Conservation (phyloP, 306 rosid species). For the Lagenaria siceraria region DNA sequence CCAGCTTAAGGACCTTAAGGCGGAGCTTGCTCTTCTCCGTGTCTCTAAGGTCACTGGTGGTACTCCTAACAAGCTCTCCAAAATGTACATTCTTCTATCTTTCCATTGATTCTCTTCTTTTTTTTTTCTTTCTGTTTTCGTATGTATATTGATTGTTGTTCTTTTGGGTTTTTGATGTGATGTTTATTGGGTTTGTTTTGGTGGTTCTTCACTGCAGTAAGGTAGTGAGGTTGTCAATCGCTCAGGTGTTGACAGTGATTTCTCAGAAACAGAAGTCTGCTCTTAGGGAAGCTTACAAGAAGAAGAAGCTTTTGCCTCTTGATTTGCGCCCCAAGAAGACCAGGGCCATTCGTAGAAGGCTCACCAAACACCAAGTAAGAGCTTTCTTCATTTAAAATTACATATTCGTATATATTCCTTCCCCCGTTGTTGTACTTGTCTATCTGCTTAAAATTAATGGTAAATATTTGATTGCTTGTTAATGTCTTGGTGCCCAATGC, state of each 20-base stretch:
- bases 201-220: conserved; percentile 35
- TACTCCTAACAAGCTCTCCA: conserved; percentile 96
- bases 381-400: neutral
- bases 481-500: neutral
- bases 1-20: conserved; percentile 95
- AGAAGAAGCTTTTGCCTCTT: conserved; percentile 79
- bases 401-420: neutral
- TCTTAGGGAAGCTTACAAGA: conserved; percentile 80
- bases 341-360: conserved; percentile 86
- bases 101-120: neutral
- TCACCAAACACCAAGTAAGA: conserved; percentile 84
- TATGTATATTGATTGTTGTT: neutral
- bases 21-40: conserved; percentile 85
- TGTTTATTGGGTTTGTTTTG: neutral
- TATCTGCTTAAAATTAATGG: neutral
- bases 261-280: conserved; percentile 93
- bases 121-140: neutral
- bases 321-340: conserved; percentile 99
- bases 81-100: conserved; percentile 38
- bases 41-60: conserved; percentile 99
- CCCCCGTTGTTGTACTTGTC: neutral
- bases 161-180: neutral
- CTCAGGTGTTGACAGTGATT: conserved; percentile 91
- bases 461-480: neutral
- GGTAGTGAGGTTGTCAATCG: conserved; percentile 86